Conservation (phyloP, 495 filamentous ascomycete genomes). For the Penicillium fimorum region DNA sequence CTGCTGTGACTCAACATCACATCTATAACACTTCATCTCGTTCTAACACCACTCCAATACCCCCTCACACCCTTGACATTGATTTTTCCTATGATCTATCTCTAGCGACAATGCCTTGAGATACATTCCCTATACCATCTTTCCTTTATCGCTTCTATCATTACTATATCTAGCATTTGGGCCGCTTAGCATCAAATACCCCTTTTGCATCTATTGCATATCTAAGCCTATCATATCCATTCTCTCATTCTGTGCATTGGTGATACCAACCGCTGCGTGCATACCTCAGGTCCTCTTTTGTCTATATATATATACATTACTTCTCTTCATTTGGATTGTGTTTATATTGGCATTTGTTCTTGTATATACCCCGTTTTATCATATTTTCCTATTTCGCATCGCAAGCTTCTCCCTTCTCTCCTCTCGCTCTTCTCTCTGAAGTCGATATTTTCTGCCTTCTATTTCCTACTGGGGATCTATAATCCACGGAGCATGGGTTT, state of each 20-base stretch:
- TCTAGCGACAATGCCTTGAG: constrained; percentile 4
- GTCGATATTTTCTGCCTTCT: not conserved
- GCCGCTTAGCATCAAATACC: constrained; percentile 3
- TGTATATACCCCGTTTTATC: constrained; percentile 11
- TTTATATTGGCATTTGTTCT: not conserved
- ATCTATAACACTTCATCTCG: not conserved
- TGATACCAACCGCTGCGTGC: not conserved
- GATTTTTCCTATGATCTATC: not conserved
- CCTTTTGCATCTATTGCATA: constrained; percentile 8
- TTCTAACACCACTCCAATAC: not conserved
- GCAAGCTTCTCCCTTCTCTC: not conserved
- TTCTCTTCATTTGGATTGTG: not conserved
- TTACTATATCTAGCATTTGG: constrained; percentile 5
- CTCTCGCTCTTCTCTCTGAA: not conserved
- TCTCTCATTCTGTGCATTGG: not conserved
- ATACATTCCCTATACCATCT: constrained; percentile 4
- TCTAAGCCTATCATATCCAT: constrained; percentile 3
- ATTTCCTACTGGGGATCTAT: not conserved
- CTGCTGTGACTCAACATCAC: constrained; percentile 2
- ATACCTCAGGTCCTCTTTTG: not conserved
- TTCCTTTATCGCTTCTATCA: not conserved
- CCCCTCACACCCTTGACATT: not conserved
- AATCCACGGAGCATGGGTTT: not conserved
- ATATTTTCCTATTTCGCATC: not conserved
- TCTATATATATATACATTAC: not conserved